A percentile compares a stretch with the other conserved stretches of the same genome.
Conservation (phyloP, 805 yeast species). For the Pichia membranifaciens region DNA sequence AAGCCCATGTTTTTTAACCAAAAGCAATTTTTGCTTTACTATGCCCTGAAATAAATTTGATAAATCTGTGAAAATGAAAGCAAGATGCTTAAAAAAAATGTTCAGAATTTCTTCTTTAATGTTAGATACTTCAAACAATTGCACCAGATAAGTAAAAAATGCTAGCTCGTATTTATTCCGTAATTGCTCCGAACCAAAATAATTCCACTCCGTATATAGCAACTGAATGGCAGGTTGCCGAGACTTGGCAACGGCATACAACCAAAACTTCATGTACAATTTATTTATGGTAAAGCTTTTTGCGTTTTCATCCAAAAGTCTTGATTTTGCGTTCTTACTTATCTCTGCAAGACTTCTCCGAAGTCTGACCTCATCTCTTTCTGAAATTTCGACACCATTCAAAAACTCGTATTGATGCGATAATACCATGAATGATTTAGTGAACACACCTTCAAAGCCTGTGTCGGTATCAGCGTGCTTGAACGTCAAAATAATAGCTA, state of each 20-base stretch:
- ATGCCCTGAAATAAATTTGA: not conserved
- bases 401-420: constrained; percentile 8
- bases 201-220: constrained; percentile 27
- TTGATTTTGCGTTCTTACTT: not conserved
- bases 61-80: constrained; percentile 1
- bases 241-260: constrained; percentile 4
- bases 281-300: not conserved
- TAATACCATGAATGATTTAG: constrained; percentile 4
- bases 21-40: not conserved
- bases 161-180: constrained; percentile 20
- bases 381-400: constrained; percentile 2
- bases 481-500: constrained; percentile 14
- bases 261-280: constrained; percentile 9
- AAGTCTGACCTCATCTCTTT: constrained; percentile 6
- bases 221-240: constrained; percentile 14
- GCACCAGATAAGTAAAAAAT: constrained; percentile 16
- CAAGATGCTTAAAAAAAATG: constrained; percentile 12
- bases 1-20: not conserved
- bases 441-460: not conserved
- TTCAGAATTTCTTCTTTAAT: constrained; percentile 2
- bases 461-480: not conserved
- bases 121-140: constrained; percentile 1
- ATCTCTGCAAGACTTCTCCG: constrained; percentile 9
- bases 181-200: constrained; percentile 20
- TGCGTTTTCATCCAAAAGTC: constrained; percentile 1